phyloP scores from a whole-genome alignment of 306 rosid genomes.

The Canavalia gladiata region DNA sequence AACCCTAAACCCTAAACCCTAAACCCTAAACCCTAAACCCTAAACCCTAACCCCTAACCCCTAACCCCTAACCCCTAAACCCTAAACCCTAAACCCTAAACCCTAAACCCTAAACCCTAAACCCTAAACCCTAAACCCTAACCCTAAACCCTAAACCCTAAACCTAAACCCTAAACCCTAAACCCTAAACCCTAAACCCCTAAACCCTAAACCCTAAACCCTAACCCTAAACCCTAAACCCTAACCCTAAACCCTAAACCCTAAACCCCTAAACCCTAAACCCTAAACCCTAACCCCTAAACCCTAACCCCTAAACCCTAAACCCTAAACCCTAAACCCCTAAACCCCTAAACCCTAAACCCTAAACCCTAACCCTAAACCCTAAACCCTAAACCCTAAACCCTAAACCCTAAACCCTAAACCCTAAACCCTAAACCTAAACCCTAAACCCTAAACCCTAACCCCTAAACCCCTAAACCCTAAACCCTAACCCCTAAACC shows the following conservation, averaged over 20 bases:
- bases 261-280: slow-evolving; percentile 39
- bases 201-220: slow-evolving; percentile 18
- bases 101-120: too few relatives aligned
- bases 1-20: neutral
- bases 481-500: neutral
- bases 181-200: slow-evolving; percentile 1
- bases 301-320: too few relatives aligned
- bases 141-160: neutral
- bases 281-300: too few relatives aligned
- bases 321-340: slow-evolving; percentile 14
- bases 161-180: neutral
- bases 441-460: neutral
- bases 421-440: slow-evolving; percentile 11
- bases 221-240: neutral
- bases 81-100: neutral
- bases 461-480: neutral
- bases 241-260: slow-evolving; percentile 2
- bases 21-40: neutral
- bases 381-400: slow-evolving; percentile 4
- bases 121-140: neutral
- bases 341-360: neutral
- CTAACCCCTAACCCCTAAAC: neutral
- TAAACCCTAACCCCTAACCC: slow-evolving; percentile 3
- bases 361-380: slow-evolving; percentile 3
- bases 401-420: slow-evolving; percentile 22